Percentiles rank a stretch among this genome's conserved stretches.
Conservation (phyloP, 208 protist species). For the Novymonas esmeraldas region DNA sequence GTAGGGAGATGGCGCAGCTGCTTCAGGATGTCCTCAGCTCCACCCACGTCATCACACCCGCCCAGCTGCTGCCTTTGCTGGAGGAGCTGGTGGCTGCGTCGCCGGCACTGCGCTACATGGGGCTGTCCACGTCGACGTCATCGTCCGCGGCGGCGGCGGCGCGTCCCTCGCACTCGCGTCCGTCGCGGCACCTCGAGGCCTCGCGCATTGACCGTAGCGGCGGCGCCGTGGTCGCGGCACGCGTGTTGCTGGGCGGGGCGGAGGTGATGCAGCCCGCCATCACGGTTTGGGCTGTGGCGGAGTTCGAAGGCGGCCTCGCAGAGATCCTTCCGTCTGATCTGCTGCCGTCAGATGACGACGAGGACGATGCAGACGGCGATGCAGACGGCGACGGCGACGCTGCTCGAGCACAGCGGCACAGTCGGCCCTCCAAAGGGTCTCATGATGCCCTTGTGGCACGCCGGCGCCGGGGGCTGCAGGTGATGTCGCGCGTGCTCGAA, state of each 20-base stretch:
- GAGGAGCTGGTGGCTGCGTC: constrained; percentile 47
- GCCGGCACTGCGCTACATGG: constrained; percentile 21
- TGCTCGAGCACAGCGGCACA: background rate
- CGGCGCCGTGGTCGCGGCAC: constrained; percentile 51
- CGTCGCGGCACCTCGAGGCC: no score
- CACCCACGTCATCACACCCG: constrained; percentile 45
- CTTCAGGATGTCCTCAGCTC: constrained; percentile 51
- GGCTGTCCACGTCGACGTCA: background rate
- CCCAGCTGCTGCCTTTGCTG: constrained; percentile 57
- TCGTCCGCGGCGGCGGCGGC: background rate
- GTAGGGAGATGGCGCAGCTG: constrained; percentile 59
- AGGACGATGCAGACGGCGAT: background rate
- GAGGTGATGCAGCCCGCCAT: constrained; percentile 58
- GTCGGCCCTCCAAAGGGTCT: background rate
- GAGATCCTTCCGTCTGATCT: constrained; percentile 34
- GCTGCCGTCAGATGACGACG: background rate
- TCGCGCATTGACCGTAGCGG: constrained; percentile 2
- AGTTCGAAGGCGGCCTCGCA: constrained; percentile 44
- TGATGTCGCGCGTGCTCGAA: constrained; percentile 44
- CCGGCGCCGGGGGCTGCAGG: constrained; percentile 15
- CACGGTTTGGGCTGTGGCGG: constrained; percentile 31
- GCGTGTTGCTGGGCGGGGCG: constrained; percentile 49
- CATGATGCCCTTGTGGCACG: background rate
- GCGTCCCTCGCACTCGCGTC: background rate
- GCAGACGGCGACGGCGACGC: background rate